Percentiles rank a stretch among this genome's conserved stretches.
Evolutionary conservation across 2,329 filamentous ascomycete species (phyloP).

Genomic region (Aspergillus luchuensis): DNA sequence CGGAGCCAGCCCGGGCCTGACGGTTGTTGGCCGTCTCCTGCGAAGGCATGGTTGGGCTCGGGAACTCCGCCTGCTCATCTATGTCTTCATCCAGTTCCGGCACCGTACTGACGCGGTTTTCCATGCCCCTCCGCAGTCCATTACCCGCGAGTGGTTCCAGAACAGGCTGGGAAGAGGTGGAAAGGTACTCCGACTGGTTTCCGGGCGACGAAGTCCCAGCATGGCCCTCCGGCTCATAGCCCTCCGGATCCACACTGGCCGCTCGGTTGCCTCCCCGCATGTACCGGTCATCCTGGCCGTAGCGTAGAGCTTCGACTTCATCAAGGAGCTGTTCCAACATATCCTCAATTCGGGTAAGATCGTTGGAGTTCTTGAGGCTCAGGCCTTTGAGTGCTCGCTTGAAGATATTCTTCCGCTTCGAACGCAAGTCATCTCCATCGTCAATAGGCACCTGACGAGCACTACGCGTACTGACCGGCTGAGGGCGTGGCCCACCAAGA

Average conservation of each 20-base stretch:
- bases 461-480: slow-evolving; percentile 68
- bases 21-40: slow-evolving; percentile 55
- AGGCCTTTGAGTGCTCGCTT: slow-evolving; percentile 89
- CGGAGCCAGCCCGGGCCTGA: slow-evolving; percentile 45
- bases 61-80: slow-evolving; percentile 49
- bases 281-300: slow-evolving; percentile 48
- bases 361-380: slow-evolving; percentile 82
- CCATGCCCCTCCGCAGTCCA: slow-evolving; percentile 59
- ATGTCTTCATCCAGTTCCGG: slow-evolving; percentile 79
- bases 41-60: slow-evolving; percentile 60
- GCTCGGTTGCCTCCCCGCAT: slow-evolving; percentile 32
- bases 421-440: slow-evolving; percentile 60
- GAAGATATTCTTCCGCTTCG: slow-evolving; percentile 92
- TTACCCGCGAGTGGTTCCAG: slow-evolving; percentile 43
- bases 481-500: slow-evolving; percentile 82
- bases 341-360: slow-evolving; percentile 83
- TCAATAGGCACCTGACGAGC: slow-evolving; percentile 52
- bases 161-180: slow-evolving; percentile 52
- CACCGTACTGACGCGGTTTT: slow-evolving; percentile 87
- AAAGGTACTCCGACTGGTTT: slow-evolving; percentile 74
- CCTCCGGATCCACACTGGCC: slow-evolving; percentile 66
- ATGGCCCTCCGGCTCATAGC: slow-evolving; percentile 82
- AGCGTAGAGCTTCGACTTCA: slow-evolving; percentile 84
- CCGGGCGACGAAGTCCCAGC: slow-evolving; percentile 74
- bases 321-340: slow-evolving; percentile 90